Evolutionary conservation across 345 rosid genomes (phyloP), one percentile per base, ranked within the genome.

Genomic region (Salix purpurea): DNA sequence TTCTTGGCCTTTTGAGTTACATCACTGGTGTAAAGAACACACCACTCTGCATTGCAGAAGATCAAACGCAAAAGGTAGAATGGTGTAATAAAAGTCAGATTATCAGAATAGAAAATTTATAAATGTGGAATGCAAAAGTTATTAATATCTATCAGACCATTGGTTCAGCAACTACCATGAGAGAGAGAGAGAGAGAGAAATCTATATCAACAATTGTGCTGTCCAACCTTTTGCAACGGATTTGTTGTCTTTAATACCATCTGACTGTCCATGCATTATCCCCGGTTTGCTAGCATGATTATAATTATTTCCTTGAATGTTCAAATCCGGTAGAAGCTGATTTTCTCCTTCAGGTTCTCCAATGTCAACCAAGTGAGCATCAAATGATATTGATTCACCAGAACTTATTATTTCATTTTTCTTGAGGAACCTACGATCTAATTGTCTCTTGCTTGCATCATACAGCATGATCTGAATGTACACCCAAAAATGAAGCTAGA

Each of bases 381-480:
- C 83, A 64, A 89, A 83, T 50, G 70, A 48, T 62, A 88, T 61
- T 58, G 87, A 81, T 82, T 83, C 87, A 32, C 89, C 88, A 19
- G 84, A 80, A 67, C 80, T 75, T 80, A 91, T 77, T 40, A 67
- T 75, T 80, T 91, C 88, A 48, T 84, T 88, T 72, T 84, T 91
- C 79, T 83, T 84, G 71, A 88, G 89, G 80, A 76, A 87, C 74
- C 88, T 85, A 79, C 83, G 79, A 40, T 65, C 71, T 61, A 88
- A 67, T 42, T 79, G 72, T 48, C 75, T 85, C 81, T 78, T 74
- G 82, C 86, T 79, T 70, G 75, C 85, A 85, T 91, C 90, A 66
- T 84, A 89, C 72, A 89, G 78, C 86, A 70, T 83, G 74, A 88
- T 82, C 91, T 89, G 83, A 75, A 80, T 52, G 62, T 37, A 76